Evolutionary conservation across 1,284 basidiomycete genomes (phyloP).

Genomic region (Heterobasidion parviporum): DNA sequence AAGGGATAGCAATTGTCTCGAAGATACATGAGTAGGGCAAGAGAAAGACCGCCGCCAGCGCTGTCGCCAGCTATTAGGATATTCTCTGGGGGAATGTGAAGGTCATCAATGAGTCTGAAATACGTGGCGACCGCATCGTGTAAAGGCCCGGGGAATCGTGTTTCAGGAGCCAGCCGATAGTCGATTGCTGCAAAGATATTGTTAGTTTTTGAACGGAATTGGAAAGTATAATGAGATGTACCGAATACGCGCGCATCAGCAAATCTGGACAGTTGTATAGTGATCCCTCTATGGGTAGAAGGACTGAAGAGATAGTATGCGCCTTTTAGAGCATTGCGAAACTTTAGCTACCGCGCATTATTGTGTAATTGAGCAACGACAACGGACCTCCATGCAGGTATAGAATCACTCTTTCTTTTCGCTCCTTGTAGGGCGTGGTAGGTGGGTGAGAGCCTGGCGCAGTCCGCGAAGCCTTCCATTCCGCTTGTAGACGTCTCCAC

Average conservation of each 20-base stretch:
- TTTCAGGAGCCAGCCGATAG: slow-evolving; percentile 94
- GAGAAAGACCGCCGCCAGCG: slow-evolving; percentile 83
- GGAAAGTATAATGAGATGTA: slow-evolving; percentile 26
- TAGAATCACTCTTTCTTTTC: slow-evolving; percentile 78
- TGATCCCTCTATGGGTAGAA: slow-evolving; percentile 88
- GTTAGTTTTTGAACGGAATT: not conserved
- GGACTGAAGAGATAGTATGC: slow-evolving; percentile 94
- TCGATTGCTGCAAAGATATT: slow-evolving; percentile 62
- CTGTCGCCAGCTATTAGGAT: slow-evolving; percentile 88
- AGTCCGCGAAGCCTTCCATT: slow-evolving; percentile 52
- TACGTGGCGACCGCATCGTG: slow-evolving; percentile 89
- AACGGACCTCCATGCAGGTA: slow-evolving; percentile 84
- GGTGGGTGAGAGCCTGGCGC: not conserved
- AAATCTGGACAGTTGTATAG: slow-evolving; percentile 87
- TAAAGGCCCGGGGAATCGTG: slow-evolving; percentile 87
- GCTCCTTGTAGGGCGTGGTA: slow-evolving; percentile 19
- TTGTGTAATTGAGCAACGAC: too few species aligned
- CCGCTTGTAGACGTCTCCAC: slow-evolving; percentile 82
- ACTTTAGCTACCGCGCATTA: not conserved
- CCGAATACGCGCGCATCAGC: slow-evolving; percentile 93
- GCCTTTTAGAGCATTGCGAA: slow-evolving; percentile 32
- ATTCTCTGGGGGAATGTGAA: slow-evolving; percentile 87
- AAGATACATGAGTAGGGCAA: slow-evolving; percentile 89
- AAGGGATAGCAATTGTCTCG: slow-evolving; percentile 77
- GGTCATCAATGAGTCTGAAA: slow-evolving; percentile 80